Conservation (phyloP, 495 filamentous ascomycete genomes). For the Podospora anserina region DNA sequence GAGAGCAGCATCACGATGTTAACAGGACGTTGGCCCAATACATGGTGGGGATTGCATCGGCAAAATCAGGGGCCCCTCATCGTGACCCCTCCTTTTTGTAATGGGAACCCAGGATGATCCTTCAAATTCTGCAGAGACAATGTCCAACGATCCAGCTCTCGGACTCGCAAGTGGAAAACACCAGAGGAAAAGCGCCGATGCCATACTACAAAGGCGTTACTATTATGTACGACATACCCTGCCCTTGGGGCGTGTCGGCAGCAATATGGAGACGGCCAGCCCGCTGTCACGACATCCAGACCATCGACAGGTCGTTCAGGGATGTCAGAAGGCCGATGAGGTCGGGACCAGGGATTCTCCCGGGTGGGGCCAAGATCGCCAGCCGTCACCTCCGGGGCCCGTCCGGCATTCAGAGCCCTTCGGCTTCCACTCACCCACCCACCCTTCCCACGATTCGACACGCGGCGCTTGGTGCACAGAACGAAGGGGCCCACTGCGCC, state of each 20-base stretch:
- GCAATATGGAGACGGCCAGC: neutral
- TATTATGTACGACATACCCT: neutral
- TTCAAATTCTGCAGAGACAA: neutral
- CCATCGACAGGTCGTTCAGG: neutral
- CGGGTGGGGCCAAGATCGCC: neutral
- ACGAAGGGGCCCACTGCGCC: no score
- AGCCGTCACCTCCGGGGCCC: neutral
- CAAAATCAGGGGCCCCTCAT: neutral
- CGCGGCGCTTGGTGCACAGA: no score
- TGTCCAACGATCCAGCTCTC: neutral
- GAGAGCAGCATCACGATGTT: neutral
- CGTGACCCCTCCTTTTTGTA: neutral
- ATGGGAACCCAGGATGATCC: neutral
- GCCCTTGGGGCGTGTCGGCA: neutral
- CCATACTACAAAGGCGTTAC: neutral
- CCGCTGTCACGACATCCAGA: neutral
- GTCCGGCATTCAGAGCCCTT: neutral
- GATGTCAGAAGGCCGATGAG: neutral
- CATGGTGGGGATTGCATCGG: neutral
- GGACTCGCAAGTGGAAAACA: neutral
- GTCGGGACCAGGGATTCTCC: neutral
- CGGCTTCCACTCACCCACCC: no score
- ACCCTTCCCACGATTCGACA: no score
- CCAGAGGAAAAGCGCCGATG: neutral
- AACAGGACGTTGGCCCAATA: neutral